These are phyloP conservation scores for Starmerella floricola DNA, from an alignment of 805 yeast species.

Conservation along the genomic window DNA sequence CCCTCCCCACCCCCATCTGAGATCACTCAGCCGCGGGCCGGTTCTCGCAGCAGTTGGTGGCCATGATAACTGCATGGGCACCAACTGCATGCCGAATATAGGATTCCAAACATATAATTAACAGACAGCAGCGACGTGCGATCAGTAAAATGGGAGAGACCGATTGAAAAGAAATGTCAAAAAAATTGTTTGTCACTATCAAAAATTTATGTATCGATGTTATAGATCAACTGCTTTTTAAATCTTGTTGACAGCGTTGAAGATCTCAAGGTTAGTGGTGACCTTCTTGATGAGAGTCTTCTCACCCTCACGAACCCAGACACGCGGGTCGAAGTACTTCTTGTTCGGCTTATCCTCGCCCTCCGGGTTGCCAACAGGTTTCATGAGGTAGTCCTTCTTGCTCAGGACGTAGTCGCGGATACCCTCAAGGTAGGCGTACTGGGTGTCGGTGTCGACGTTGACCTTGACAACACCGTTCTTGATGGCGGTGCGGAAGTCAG, in stretches of 20 bases:
- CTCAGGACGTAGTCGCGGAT: constrained; percentile 91
- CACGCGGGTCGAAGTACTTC: constrained; percentile 99
- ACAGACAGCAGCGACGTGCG: background rate
- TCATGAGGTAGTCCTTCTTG: constrained; percentile 87
- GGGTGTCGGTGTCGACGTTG: constrained; percentile 98
- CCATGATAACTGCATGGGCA: too few species aligned
- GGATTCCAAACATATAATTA: background rate
- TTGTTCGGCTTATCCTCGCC: constrained; percentile 99
- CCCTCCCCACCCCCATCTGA: too few species aligned
- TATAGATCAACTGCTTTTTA: constrained; percentile 4
- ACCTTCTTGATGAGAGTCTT: constrained; percentile 90
- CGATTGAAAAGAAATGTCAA: background rate
- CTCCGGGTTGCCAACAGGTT: constrained; percentile 97
- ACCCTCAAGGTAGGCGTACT: constrained; percentile 93
- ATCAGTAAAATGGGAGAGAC: background rate
- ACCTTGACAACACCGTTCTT: constrained; percentile 94
- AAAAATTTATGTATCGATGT: background rate
- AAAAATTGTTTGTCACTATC: background rate
- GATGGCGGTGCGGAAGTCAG: constrained; percentile 86
- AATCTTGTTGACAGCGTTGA: constrained; percentile 39
- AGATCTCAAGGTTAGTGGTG: constrained; percentile 66
- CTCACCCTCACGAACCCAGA: constrained; percentile 99
- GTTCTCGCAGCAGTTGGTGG: too few species aligned
- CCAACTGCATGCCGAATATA: too few species aligned
- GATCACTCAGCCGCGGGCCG: too few species aligned